Evolutionary conservation across 2,329 filamentous ascomycete species (phyloP).

Genomic region (Alternaria dauci): DNA sequence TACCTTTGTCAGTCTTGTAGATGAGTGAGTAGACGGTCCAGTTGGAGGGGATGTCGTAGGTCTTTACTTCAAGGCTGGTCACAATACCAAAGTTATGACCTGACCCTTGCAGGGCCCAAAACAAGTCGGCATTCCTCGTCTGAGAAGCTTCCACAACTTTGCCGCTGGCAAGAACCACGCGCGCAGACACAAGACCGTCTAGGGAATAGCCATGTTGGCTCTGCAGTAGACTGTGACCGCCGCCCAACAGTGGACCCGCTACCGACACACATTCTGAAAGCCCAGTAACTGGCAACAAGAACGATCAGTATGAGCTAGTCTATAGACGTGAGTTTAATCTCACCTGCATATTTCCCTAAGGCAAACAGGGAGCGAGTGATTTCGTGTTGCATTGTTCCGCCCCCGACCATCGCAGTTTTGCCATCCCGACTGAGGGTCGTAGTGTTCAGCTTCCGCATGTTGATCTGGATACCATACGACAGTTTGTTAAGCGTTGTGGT

Average conservation of each 20-base stretch:
- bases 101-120: slow-evolving; percentile 52
- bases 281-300: slow-evolving; percentile 21
- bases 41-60: slow-evolving; percentile 19
- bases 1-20: slow-evolving; percentile 25
- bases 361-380: slow-evolving; percentile 34
- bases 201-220: slow-evolving; percentile 54
- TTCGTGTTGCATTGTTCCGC: slow-evolving; percentile 37
- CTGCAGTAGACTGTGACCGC: slow-evolving; percentile 64
- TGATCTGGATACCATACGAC: slow-evolving; percentile 42
- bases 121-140: slow-evolving; percentile 46
- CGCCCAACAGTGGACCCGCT: slow-evolving; percentile 64
- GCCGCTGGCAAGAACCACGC: slow-evolving; percentile 41
- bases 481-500: slow-evolving; percentile 33
- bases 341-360: slow-evolving; percentile 44
- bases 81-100: slow-evolving; percentile 52
- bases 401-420: slow-evolving; percentile 41
- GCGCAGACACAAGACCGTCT: slow-evolving; percentile 33
- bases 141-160: slow-evolving; percentile 40
- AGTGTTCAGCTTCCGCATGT: slow-evolving; percentile 41
- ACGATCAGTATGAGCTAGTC: neutral
- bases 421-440: slow-evolving; percentile 28
- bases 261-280: slow-evolving; percentile 55
- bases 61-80: slow-evolving; percentile 47
- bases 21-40: slow-evolving; percentile 22
- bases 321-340: neutral